Evolutionary conservation across 148 eudicot genomes (phyloP), one percentile per base, ranked within the genome.

Genomic region (Gaultheria prostrata): DNA sequence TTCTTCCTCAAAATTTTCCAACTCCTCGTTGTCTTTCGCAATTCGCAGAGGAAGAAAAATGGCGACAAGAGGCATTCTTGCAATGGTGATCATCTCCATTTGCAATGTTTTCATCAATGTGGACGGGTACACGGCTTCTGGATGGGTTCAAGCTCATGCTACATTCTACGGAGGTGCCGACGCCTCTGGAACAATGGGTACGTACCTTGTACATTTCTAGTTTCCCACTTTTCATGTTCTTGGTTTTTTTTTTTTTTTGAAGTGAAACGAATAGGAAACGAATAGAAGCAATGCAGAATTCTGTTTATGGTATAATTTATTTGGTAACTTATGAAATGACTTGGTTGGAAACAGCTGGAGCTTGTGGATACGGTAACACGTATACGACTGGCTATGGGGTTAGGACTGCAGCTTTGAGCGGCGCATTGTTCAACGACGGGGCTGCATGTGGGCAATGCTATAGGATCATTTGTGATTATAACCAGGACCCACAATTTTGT

Each of bases 301-400:
- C 46, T 18, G 20, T 32, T 14, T 54, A 6, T 21, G 21, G 35
- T 2, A 17, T 51, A 11, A 51, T 13, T 51, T 51, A 10, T 54
- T 54, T 0, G 17, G 59, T 17, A 54, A 54, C 59, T 54, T 54
- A 21, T 8, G 26, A 20, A 59, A 6, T 65, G 71, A 39, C 3
- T 35, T 71, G n/a, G 9, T 72, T 82, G 83, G 26, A 24, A 33
- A 20, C 89, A 95, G 98, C 98, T 9, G 98, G 98, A 78, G 98
- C 98, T 77, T 95, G 98, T 89, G 98, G 98, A 28, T 95, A 94
- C 74, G 98, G 98, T 0, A 88, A 95, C 90, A 82, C 94, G 87
- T 94, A 93, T 84, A 26, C 95, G 0, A 76, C 91, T 2, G 91
- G 93, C 0, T 93, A 96, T 48, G 98, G 98, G 33, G 91, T 93